Percentiles rank a stretch among this genome's conserved stretches.
These are phyloP conservation scores for Emmonsiellopsis sp. DNA, from an alignment of 2,329 filamentous ascomycete genomes.

Conservation along the genomic window DNA sequence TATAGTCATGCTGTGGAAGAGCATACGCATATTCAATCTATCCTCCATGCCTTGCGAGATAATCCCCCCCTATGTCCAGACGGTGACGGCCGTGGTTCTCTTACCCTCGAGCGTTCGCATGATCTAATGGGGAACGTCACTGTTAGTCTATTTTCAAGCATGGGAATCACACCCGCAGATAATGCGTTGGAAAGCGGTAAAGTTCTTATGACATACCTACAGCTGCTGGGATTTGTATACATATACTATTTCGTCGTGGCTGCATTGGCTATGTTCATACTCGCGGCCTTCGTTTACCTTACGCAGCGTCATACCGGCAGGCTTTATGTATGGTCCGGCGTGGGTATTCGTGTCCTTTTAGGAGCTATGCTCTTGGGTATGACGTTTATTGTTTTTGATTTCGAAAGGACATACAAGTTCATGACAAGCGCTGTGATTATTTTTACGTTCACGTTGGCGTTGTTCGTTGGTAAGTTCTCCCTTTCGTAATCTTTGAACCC, in stretches of 20 bases:
- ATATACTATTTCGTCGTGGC: conserved; percentile 32
- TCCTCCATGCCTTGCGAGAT: conserved; percentile 22
- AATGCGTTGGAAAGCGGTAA: conserved; percentile 22
- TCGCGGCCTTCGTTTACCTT: conserved; percentile 25
- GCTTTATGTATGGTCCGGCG: conserved; percentile 18
- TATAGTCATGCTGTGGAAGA: conserved; percentile 25
- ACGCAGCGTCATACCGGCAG: conserved; percentile 18
- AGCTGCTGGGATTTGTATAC: conserved; percentile 31
- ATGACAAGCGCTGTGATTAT: conserved; percentile 34
- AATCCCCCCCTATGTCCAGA: conserved; percentile 23
- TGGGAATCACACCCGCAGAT: conserved; percentile 27
- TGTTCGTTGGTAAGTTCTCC: conserved; percentile 20
- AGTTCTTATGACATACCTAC: conserved; percentile 28
- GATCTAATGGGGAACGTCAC: conserved; percentile 33
- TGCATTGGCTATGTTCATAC: conserved; percentile 27
- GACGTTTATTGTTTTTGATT: conserved; percentile 23
- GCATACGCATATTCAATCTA: conserved; percentile 22
- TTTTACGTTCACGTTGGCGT: conserved; percentile 24
- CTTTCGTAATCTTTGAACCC: not conserved
- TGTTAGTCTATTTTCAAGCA: conserved; percentile 31
- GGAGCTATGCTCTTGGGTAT: conserved; percentile 22
- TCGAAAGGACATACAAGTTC: conserved; percentile 27
- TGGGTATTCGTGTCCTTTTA: conserved; percentile 20
- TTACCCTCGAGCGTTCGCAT: conserved; percentile 21
- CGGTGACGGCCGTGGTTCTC: conserved; percentile 9